phyloP scores from a whole-genome alignment of 2,329 filamentous ascomycete species.

The Talaromyces amestolkiae region DNA sequence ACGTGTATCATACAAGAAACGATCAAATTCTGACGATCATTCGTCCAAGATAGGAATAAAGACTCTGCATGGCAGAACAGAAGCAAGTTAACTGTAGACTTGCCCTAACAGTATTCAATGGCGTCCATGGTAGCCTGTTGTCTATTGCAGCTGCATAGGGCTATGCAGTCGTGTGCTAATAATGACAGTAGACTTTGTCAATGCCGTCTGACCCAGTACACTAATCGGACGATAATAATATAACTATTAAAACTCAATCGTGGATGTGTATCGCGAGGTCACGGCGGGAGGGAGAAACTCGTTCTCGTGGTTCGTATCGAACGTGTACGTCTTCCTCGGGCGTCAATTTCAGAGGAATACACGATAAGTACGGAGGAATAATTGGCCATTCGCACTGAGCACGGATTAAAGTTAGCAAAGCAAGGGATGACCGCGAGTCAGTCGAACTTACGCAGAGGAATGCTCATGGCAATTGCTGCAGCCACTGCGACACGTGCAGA shows the following conservation, averaged over 20 bases:
- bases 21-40: neutral
- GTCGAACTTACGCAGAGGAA: constrained; percentile 23
- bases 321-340: neutral
- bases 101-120: constrained; percentile 7
- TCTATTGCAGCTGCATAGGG: neutral
- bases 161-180: neutral
- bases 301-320: constrained; percentile 3
- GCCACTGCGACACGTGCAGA: constrained; percentile 71
- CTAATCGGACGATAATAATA: neutral
- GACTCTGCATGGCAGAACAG: constrained; percentile 15
- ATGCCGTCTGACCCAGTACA: neutral
- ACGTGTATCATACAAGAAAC: neutral
- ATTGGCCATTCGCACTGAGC: neutral
- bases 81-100: constrained; percentile 15
- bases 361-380: neutral
- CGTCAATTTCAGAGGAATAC: neutral
- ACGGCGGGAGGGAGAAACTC: constrained; percentile 3
- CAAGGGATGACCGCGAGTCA: neutral
- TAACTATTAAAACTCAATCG: neutral
- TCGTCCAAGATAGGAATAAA: constrained; percentile 11
- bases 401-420: neutral
- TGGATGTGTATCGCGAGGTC: neutral
- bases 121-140: neutral
- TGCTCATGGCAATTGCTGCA: constrained; percentile 70
- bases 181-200: neutral